Evolutionary conservation across 1,139 yeast species (phyloP), one percentile per base, ranked within the genome.

Genomic region (Blastobotrys elegans): DNA sequence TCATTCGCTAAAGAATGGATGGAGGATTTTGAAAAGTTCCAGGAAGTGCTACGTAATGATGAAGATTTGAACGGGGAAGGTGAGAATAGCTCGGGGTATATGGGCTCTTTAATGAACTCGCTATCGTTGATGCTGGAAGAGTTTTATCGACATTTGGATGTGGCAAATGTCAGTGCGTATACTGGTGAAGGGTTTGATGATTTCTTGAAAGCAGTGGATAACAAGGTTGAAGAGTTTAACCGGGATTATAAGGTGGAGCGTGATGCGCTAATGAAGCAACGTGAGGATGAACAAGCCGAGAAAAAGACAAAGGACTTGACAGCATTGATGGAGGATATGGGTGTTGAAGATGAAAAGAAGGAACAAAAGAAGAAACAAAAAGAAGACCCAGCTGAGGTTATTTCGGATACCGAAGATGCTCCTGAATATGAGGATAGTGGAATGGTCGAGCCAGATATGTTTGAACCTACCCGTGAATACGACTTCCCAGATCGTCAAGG

Each of bases 71-170:
- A 79, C 56, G 85, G 81, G 33, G 84, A 82, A 45, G 68, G 74
- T 10, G 85, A 85, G 18, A 73, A 80, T 57, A 85, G 90, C 2
- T 81, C 92, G 1, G 97, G 97, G 2, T 94, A 92, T 67, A 92
- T 94, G 98, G 81, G 88, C 46, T 87, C 96, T 1, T 72, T 94
- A 46, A 86, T 94, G 53, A 90, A 90, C 67, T 88, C 96, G 2
- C 86, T 94, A 96, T 85, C 96, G 21, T 74, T 94, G 57, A 89
- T 94, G 90, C 72, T 94, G 55, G 99, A 94, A 64, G 98, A 94
- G 63, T 94, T 94, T 62, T 94, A 94, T 66, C 84, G 95, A 1
- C 94, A 90, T 52, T 70, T 94, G 55, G 98, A 92, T 63, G 87
- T 89, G 49, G 96, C 87, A 38, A 84, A 90, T 13, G 96, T 89